Percentiles rank a stretch among this genome's conserved stretches.
These are phyloP conservation scores for Annulohypoxylon moriforme DNA, from an alignment of 495 filamentous ascomycete genomes.

Conservation along the genomic window DNA sequence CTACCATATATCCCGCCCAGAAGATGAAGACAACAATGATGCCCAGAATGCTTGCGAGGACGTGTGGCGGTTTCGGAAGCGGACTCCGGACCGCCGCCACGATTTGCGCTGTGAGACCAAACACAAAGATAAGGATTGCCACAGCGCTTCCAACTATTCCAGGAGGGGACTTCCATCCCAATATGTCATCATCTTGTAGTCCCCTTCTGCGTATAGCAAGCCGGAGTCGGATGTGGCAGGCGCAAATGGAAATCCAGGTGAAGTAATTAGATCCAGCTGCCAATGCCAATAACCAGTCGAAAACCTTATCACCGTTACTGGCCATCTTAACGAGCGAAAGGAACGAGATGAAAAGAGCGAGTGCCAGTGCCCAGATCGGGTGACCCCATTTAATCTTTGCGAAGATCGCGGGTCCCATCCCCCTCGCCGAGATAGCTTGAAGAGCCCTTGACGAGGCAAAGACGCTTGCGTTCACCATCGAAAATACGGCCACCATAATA, in stretches of 20 bases:
- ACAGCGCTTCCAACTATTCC: constrained; percentile 35
- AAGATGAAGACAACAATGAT: constrained; percentile 33
- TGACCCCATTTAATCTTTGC: constrained; percentile 63
- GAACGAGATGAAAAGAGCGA: constrained; percentile 59
- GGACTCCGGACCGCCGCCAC: constrained; percentile 32
- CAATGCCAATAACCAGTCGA: constrained; percentile 71
- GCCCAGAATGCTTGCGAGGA: constrained; percentile 38
- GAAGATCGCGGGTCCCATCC: constrained; percentile 65
- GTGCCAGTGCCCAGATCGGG: constrained; percentile 59
- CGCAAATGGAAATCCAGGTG: constrained; percentile 72
- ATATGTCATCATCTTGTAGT: constrained; percentile 12
- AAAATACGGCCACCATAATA: constrained; percentile 65
- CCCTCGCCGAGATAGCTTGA: constrained; percentile 62
- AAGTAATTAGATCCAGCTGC: constrained; percentile 72
- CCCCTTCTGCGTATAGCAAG: constrained; percentile 49
- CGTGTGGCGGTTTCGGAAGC: constrained; percentile 27
- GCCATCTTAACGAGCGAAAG: constrained; percentile 40
- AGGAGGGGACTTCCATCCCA: constrained; percentile 38
- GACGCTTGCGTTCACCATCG: constrained; percentile 68
- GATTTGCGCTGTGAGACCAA: constrained; percentile 43
- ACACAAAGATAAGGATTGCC: constrained; percentile 38
- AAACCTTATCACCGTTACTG: constrained; percentile 46
- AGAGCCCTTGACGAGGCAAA: constrained; percentile 68
- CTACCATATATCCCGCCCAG: constrained; percentile 41
- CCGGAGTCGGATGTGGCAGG: constrained; percentile 75